phyloP scores from a whole-genome alignment of 2,329 filamentous ascomycete genomes.

The Fusarium nygamai region DNA sequence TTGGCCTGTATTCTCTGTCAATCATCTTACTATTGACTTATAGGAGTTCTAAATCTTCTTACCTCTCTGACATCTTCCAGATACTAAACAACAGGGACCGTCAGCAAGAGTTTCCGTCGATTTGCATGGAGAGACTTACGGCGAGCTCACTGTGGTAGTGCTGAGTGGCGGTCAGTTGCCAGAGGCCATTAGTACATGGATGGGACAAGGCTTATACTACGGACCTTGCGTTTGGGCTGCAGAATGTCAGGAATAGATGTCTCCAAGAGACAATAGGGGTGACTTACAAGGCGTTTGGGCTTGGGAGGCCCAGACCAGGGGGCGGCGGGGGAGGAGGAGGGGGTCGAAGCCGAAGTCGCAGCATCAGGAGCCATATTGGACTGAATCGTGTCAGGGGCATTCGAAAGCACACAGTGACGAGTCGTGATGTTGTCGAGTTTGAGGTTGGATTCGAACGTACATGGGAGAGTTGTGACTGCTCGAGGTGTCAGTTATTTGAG shows the following conservation, averaged over 20 bases:
- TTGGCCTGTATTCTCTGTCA: no score
- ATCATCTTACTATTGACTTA: no score
- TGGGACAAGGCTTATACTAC: not conserved
- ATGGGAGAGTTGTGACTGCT: not conserved
- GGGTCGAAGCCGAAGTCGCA: not conserved
- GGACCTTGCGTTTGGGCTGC: not conserved
- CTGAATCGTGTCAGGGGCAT: not conserved
- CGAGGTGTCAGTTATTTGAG: not conserved
- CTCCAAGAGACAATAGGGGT: not conserved
- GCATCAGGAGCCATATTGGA: not conserved
- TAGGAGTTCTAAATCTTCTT: no score
- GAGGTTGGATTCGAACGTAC: not conserved
- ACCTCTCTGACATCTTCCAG: not conserved
- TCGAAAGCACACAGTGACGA: not conserved
- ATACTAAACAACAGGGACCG: not conserved
- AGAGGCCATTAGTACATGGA: not conserved
- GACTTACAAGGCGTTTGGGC: not conserved
- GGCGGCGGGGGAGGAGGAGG: not conserved
- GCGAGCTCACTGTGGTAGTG: not conserved
- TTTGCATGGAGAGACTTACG: not conserved
- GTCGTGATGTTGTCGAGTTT: not conserved
- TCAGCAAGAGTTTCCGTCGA: not conserved
- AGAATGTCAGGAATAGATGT: not conserved
- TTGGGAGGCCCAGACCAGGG: no score
- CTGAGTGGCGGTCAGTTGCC: not conserved